A percentile compares a stretch with the other conserved stretches of the same genome.
These are phyloP conservation scores for Maudiozyma saulgeensis DNA, from an alignment of 805 yeast species.

Conservation along the genomic window DNA sequence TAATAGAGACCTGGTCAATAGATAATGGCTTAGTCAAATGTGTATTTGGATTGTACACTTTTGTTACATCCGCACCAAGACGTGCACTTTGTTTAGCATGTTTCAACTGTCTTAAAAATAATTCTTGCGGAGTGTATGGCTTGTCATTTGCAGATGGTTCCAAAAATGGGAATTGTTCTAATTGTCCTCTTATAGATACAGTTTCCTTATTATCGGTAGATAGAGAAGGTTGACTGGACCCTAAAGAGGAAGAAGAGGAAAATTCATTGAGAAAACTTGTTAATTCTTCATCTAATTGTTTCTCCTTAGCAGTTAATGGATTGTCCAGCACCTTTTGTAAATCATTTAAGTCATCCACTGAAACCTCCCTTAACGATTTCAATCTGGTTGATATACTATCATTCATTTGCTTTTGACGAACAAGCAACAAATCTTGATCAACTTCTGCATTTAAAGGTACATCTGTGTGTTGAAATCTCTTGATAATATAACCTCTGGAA, in stretches of 20 bases:
- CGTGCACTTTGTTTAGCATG: slow-evolving; percentile 45
- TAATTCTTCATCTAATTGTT: slow-evolving; percentile 25
- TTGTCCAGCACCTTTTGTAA: slow-evolving; percentile 3
- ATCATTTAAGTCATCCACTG: slow-evolving; percentile 1
- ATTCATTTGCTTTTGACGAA: slow-evolving; percentile 16
- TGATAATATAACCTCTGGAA: neutral
- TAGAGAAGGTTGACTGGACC: neutral
- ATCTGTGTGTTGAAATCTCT: neutral
- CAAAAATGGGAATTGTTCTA: slow-evolving; percentile 43
- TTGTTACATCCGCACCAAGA: slow-evolving; percentile 53
- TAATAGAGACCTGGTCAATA: slow-evolving; percentile 49
- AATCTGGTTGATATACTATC: slow-evolving; percentile 7
- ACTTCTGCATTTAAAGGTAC: slow-evolving; percentile 1
- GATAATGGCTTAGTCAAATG: slow-evolving; percentile 52
- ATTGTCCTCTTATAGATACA: slow-evolving; percentile 2
- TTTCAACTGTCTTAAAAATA: slow-evolving; percentile 61
- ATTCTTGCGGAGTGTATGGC: slow-evolving; percentile 70
- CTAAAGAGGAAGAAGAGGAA: neutral
- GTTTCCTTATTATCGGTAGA: neutral
- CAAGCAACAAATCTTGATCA: slow-evolving; percentile 15
- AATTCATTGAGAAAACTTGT: slow-evolving; percentile 22
- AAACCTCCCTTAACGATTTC: slow-evolving; percentile 2
- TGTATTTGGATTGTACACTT: slow-evolving; percentile 61
- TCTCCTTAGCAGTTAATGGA: slow-evolving; percentile 17
- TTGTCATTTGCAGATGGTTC: slow-evolving; percentile 49